These are phyloP conservation scores for Rosa hybrid DNA, from an alignment of 331 rosid species.

Conservation along the genomic window DNA sequence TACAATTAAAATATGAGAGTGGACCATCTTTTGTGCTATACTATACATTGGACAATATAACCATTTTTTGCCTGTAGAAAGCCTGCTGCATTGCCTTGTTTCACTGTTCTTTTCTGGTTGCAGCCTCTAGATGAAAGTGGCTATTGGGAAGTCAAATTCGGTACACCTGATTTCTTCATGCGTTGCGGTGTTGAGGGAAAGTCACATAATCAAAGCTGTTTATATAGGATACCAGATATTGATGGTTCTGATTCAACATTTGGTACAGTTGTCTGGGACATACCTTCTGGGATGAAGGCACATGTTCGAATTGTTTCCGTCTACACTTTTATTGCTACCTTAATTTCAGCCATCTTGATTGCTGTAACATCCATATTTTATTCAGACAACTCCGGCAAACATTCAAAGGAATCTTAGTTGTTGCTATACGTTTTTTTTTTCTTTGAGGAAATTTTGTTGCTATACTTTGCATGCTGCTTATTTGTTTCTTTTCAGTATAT, in stretches of 20 bases:
- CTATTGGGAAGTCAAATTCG: constrained; percentile 55
- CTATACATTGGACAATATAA: background rate
- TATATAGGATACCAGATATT: constrained; percentile 32
- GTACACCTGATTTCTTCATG: constrained; percentile 58
- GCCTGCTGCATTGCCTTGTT: background rate
- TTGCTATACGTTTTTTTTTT: background rate
- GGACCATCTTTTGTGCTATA: background rate
- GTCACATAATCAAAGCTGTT: constrained; percentile 38
- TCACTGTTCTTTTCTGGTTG: background rate
- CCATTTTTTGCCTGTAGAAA: background rate
- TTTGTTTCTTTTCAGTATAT: too few relatives aligned
- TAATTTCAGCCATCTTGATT: constrained; percentile 56
- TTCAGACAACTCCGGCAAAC: constrained; percentile 33
- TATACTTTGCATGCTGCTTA: constrained; percentile 3
- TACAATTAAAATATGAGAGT: background rate
- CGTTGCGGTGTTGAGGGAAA: constrained; percentile 47
- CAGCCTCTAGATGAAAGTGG: constrained; percentile 83
- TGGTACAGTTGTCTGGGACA: constrained; percentile 55
- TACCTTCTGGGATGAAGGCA: constrained; percentile 62
- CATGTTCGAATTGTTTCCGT: constrained; percentile 53
- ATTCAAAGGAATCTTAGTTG: constrained; percentile 42
- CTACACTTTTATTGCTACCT: constrained; percentile 59
- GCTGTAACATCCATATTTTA: constrained; percentile 41
- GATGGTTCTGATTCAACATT: constrained; percentile 29
- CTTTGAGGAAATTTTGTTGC: background rate